A percentile compares a stretch with the other conserved stretches of the same genome.
Evolutionary conservation across 352 stramenopile genomes (phyloP).

Genomic region (Albugo laibachii): DNA sequence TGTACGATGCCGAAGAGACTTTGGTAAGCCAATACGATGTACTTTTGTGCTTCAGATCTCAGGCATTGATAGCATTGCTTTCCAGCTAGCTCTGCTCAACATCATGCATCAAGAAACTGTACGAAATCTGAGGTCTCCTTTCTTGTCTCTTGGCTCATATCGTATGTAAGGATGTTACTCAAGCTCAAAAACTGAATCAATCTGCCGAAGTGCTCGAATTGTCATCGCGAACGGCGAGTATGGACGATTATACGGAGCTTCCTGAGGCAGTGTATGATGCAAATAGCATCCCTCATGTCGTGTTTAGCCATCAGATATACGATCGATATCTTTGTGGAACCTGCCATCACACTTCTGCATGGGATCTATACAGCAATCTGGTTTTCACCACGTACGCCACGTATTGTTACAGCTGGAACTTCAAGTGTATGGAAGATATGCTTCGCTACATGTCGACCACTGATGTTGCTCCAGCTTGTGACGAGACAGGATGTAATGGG

Average conservation of each 20-base stretch:
- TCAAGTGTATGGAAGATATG: too few relatives aligned
- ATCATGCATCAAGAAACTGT: constrained; percentile 76
- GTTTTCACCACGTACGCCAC: constrained; percentile 70
- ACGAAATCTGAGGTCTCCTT: too few relatives aligned
- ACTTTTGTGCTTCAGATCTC: too few relatives aligned
- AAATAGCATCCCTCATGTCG: constrained; percentile 70
- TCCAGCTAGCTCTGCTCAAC: constrained; percentile 28
- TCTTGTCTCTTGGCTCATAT: too few relatives aligned
- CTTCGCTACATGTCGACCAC: too few relatives aligned
- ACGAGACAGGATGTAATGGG: constrained; percentile 30
- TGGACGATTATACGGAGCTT: constrained; percentile 36
- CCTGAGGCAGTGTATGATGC: constrained; percentile 57
- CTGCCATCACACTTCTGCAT: constrained; percentile 39
- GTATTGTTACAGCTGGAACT: constrained; percentile 21
- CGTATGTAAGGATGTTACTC: too few relatives aligned
- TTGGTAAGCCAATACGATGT: constrained; percentile 12
- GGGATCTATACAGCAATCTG: constrained; percentile 68
- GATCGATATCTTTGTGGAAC: constrained; percentile 45
- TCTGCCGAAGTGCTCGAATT: constrained; percentile 14
- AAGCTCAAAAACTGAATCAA: too few relatives aligned
- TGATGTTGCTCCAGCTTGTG: constrained; percentile 12
- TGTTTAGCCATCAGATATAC: constrained; percentile 79
- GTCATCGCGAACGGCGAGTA: constrained; percentile 41
- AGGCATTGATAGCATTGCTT: too few relatives aligned
- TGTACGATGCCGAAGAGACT: constrained; percentile 76